Evolutionary conservation across 331 rosid species (phyloP), one percentile per base, ranked within the genome.

Genomic region (Spiraea crenata): DNA sequence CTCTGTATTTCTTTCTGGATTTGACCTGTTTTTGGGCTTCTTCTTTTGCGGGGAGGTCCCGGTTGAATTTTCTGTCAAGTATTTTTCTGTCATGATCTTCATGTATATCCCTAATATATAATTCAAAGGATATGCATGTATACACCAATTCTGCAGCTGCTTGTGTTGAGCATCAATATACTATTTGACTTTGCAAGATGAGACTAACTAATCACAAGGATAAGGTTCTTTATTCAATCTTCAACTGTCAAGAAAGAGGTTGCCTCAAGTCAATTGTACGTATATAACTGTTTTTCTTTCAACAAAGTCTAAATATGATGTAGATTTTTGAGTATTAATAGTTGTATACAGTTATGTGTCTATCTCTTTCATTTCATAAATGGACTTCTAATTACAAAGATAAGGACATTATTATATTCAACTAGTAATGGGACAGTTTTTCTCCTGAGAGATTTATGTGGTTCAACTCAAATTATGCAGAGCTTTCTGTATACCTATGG

Each of bases 21-120:
- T 44, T n/a, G 57, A 57, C 74, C 20, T 55, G 59, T 65, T 12
- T 69, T 5, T 42, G 62, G 34, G 38, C 49, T 63, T 19, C 52
- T 16, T 45, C 19, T 51, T 25, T 47, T 52, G 38, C 48, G 70
- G 25, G 52, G 50, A 25, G 31, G 31, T 25, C 34, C 34, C 9
- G 20, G 7, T 35, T 2, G 14, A 66, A 41, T n/a, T 50, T 50
- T 34, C 35, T 35, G 0, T 16, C 1, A 4, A 35, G 35, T 16
- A 5, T 3, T 51, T 51, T 67, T 45, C 11, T 31, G 16, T 49
- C 47, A 31, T 19, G n/a, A 5, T 12, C 58, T 0, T 51, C 16
- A 5, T 16, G 7, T 40, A 38, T 40, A 38, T 41, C 40, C 3
- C 16, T 12, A 57, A 34, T n/a, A n/a, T n/a, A n/a, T 57, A 6